Base-by-base conservation (phyloP, 495 filamentous ascomycete genomes). In the Penicillium mononematosum region DNA sequence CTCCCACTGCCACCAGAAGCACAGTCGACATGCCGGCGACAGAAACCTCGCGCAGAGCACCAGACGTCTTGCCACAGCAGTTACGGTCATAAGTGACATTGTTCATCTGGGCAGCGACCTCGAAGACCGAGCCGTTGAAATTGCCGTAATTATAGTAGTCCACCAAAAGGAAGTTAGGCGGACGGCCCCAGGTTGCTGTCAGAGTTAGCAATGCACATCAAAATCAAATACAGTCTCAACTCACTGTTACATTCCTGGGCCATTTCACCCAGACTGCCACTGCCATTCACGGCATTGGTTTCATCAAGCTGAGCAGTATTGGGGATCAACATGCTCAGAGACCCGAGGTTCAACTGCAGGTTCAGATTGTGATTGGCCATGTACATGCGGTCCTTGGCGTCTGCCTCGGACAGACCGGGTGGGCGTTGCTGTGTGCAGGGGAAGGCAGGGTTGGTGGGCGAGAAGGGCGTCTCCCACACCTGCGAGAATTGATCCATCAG, bases 281-380 rank as follows among this genome's bases (percentile, higher is more conserved):
- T 70, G 9, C 87, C 82, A 5, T 75, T 77, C 17, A 73, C 73
- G 0, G 76, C 85, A 68, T 96, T 96, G 8, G 90, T 96, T 39
- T 75, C 62, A 45, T 86, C 84, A 14, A 93, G 66, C 27, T 77
- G 59, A 6, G 83, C 80, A 0, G 80, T 84, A 61, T 92, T 89
- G 4, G 92, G 92, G 54, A 96, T 86, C n/a, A 94, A 69, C 60
- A 94, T 67, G 41, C 71, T 75, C 14, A 77, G 53, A 5, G 84
- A 83, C 0, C 82, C 78, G 41, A 91, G 63, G 34, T 76, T 79
- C 32, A 95, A 74, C 60, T 91, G 81, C 44, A 86, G 72, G 67
- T 96, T 95, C 24, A 96, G 74, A 67, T 96, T 96, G 70, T 98
- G 93, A 62, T 98, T 98, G 56, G 90, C 89, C 74, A 96, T 85